Evolutionary conservation across 1,139 yeast species (phyloP).

Genomic region (Saccharomyces pastorianus): DNA sequence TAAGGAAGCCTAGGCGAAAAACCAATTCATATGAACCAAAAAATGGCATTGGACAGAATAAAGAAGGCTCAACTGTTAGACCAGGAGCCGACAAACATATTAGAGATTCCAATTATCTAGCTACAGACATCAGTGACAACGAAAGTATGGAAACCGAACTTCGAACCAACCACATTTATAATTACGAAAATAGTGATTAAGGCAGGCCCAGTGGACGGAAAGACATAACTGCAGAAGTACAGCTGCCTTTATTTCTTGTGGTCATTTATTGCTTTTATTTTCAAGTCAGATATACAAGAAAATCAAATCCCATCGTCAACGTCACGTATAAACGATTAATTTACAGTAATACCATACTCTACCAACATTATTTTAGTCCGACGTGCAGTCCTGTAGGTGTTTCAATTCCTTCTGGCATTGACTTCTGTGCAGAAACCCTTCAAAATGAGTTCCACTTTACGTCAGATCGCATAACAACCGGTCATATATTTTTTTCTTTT

Average conservation of each 20-base stretch:
- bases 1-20: background rate
- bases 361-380: background rate
- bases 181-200: slow-evolving; percentile 8
- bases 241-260: background rate
- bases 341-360: background rate
- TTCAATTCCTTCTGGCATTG: background rate
- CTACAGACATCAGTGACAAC: slow-evolving; percentile 3
- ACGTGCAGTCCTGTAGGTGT: background rate
- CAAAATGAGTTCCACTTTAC: background rate
- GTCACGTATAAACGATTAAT: background rate
- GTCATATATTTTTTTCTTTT: background rate
- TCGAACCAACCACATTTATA: slow-evolving; percentile 17
- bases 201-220: background rate
- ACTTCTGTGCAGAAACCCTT: background rate
- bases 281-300: background rate
- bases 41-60: background rate
- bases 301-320: background rate
- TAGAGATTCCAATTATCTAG: background rate
- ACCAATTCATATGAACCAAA: background rate
- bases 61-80: background rate
- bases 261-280: background rate
- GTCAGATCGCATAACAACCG: background rate
- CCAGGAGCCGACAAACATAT: background rate
- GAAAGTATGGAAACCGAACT: slow-evolving; percentile 16
- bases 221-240: background rate